Evolutionary conservation across 2,329 filamentous ascomycete species (phyloP).

Genomic region (Cladosporium sp.): DNA sequence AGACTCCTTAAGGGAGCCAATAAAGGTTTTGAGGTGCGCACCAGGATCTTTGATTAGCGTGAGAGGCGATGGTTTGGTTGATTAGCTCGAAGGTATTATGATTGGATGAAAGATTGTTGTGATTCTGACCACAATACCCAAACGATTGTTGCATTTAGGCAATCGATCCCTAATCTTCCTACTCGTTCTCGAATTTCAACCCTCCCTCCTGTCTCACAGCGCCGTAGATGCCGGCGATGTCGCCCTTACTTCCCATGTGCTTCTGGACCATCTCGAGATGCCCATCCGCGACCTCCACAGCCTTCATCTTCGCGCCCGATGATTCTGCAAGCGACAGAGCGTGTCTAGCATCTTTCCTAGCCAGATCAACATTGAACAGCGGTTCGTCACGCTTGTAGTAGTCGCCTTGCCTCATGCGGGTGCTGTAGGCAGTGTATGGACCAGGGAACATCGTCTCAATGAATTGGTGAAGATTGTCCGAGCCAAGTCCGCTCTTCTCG

Average conservation of each 20-base stretch:
- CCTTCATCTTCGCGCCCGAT: conserved; percentile 57
- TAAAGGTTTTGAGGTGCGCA: too few species aligned
- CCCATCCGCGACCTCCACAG: conserved; percentile 59
- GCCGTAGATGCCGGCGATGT: conserved; percentile 79
- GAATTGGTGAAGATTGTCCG: conserved; percentile 62
- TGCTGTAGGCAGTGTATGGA: conserved; percentile 66
- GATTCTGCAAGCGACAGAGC: conserved; percentile 60
- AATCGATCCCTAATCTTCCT: neutral
- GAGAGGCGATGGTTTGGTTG: too few species aligned
- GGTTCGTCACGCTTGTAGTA: conserved; percentile 71
- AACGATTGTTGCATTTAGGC: too few species aligned
- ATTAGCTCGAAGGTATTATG: too few species aligned
- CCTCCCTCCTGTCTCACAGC: conserved; percentile 68
- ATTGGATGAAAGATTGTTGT: too few species aligned
- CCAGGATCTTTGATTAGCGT: too few species aligned
- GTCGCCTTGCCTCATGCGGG: conserved; percentile 67
- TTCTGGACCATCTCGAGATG: conserved; percentile 66
- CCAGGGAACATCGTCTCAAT: conserved; percentile 70
- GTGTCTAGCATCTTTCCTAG: conserved; percentile 75
- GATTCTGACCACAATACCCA: too few species aligned
- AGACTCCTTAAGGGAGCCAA: too few species aligned
- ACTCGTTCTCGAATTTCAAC: conserved; percentile 56
- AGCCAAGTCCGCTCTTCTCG: conserved; percentile 72
- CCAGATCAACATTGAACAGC: conserved; percentile 76
- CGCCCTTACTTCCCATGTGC: conserved; percentile 62